Evolutionary conservation across 495 filamentous ascomycete species (phyloP), one percentile per base, ranked within the genome.

Genomic region (Tuber magnatum): DNA sequence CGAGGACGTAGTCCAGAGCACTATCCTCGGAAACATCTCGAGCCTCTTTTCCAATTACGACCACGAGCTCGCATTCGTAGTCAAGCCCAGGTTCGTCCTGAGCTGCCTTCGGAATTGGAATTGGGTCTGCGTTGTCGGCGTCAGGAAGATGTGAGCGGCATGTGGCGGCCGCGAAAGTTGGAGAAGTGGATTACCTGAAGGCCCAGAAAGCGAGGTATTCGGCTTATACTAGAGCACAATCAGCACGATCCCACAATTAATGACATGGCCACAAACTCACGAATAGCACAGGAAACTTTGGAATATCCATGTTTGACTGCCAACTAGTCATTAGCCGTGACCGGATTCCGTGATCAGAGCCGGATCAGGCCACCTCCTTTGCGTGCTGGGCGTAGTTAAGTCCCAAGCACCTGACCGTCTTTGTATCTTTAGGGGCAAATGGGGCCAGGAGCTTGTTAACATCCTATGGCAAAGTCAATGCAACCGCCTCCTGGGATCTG

Each of bases 41-140:
- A 44, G 89, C 91, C 73, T 88, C 85, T 83, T 91, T 92, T 24
- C 92, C 92, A 77, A 95, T 94, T 4, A 95, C 83, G 41, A 87
- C 86, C 14, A 95, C 91, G 18, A 97, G 87, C 83, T 97, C 93
- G 82, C 91, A 93, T 82, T 96, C 93, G 78, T 94, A 96, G 81
- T 95, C 93, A 24, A 95, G 84, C 0, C 92, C 91, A 48, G 86
- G 87, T 44, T 84, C 83, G 72, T 87, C 85, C 81, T 89, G 88
- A 70, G 82, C 71, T 5, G 77, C 35, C 28, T 43, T 6, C 16
- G 81, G 81, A 38, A 82, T 70, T 20, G 75, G 72, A n/a, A 82
- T 80, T 39, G 77, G 72, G 28, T 79, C 77, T 79, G 71, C 22
- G 35, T 10, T 32, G 41, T 46, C 35, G n/a, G 69, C 68, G 22